A percentile compares a stretch with the other conserved stretches of the same genome.
These are phyloP conservation scores for Nannizziopsis barbatae DNA, from an alignment of 2,329 filamentous ascomycete genomes.

Conservation along the genomic window DNA sequence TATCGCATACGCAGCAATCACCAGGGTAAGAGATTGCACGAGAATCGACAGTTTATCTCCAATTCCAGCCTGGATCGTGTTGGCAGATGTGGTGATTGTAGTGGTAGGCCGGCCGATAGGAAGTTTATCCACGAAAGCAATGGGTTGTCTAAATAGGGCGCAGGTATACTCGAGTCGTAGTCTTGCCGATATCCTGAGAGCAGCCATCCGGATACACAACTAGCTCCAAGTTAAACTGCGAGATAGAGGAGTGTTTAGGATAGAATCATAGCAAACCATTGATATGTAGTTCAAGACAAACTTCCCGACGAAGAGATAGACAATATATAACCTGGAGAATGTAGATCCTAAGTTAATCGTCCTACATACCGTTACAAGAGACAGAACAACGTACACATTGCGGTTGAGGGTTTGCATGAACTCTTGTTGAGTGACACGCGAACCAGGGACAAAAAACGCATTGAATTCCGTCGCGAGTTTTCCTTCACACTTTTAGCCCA, in stretches of 20 bases:
- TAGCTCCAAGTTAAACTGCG: constrained; percentile 12
- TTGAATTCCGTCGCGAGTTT: constrained; percentile 46
- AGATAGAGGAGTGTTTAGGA: not conserved
- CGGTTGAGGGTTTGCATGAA: constrained; percentile 44
- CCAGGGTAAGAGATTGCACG: constrained; percentile 33
- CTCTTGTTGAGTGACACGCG: constrained; percentile 32
- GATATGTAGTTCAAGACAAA: constrained; percentile 46
- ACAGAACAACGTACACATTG: constrained; percentile 22
- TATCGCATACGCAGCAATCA: constrained; percentile 40
- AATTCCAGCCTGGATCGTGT: constrained; percentile 45
- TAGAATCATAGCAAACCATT: constrained; percentile 35
- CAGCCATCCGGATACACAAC: constrained; percentile 41
- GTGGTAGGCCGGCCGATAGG: constrained; percentile 42
- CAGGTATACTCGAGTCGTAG: constrained; percentile 42
- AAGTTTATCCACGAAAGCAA: constrained; percentile 41
- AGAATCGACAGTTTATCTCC: constrained; percentile 41
- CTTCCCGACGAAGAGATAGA: constrained; percentile 48
- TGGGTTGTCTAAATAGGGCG: constrained; percentile 40
- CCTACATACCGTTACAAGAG: too few species aligned
- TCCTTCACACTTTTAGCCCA: constrained; percentile 8
- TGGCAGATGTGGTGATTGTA: constrained; percentile 43
- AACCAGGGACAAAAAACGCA: constrained; percentile 40
- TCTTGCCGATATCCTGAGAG: constrained; percentile 41
- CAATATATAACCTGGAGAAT: constrained; percentile 39
- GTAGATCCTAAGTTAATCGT: not conserved